Conservation (phyloP, 257 asterid genomes). For the Petunia axillaris region DNA sequence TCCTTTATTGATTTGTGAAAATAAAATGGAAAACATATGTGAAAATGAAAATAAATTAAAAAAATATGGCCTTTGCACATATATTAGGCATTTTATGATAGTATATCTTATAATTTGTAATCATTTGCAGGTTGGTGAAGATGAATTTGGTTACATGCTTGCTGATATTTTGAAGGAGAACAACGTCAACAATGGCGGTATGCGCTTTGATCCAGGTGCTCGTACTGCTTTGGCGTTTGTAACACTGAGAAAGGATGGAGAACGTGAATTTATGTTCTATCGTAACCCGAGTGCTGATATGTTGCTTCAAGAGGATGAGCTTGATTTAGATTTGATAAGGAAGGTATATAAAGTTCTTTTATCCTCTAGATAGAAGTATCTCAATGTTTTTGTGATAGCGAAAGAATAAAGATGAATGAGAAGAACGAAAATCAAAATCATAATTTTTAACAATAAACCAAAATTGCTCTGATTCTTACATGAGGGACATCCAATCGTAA, state of each 20-base stretch:
- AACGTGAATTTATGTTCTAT: slow-evolving; percentile 97
- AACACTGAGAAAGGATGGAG: slow-evolving; percentile 92
- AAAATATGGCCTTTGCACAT: not conserved
- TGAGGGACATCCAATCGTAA: not conserved
- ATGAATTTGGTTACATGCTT: slow-evolving; percentile 96
- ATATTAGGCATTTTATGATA: not conserved
- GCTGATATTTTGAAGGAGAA: slow-evolving; percentile 90
- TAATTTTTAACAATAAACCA: not conserved
- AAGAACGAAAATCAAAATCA: not conserved
- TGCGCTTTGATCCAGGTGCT: slow-evolving; percentile 98
- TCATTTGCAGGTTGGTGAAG: slow-evolving; percentile 86
- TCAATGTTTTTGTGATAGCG: slow-evolving; percentile 5
- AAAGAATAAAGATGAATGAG: not conserved
- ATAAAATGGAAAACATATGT: not conserved
- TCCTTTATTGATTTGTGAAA: not conserved
- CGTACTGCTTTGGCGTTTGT: slow-evolving; percentile 98
- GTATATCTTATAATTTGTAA: slow-evolving; percentile 1
- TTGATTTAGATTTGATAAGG: slow-evolving; percentile 74
- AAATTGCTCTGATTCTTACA: not conserved
- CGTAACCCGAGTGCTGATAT: slow-evolving; percentile 99
- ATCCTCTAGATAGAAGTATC: not conserved
- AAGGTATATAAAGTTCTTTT: slow-evolving; percentile 57
- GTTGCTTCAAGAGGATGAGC: slow-evolving; percentile 80
- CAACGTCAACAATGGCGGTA: slow-evolving; percentile 82
- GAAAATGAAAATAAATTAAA: slow-evolving; percentile 18